These are phyloP conservation scores for Plectosphaerella sp. DNA, from an alignment of 2,329 filamentous ascomycete genomes.

Conservation along the genomic window DNA sequence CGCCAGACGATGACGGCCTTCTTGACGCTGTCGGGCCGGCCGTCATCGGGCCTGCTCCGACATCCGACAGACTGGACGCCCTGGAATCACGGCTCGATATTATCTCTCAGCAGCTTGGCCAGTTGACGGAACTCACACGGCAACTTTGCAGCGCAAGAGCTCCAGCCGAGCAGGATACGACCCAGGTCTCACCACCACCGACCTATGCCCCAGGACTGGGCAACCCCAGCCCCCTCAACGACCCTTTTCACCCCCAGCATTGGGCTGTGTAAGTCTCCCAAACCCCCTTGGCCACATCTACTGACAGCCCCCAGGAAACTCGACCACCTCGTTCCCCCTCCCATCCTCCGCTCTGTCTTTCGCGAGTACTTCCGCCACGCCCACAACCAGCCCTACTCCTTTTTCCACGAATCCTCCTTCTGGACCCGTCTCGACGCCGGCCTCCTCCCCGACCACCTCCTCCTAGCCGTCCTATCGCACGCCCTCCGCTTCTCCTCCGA, in stretches of 20 bases:
- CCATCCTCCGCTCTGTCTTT: slow-evolving; percentile 8
- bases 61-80: background rate
- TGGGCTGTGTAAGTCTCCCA: background rate
- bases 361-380: slow-evolving; percentile 26
- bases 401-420: slow-evolving; percentile 28
- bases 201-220: too few species aligned
- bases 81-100: background rate
- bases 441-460: background rate
- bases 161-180: background rate
- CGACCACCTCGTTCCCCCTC: background rate
- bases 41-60: too few species aligned
- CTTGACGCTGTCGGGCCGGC: too few species aligned
- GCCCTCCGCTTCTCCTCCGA: background rate
- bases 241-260: background rate
- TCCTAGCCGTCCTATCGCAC: background rate
- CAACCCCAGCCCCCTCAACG: background rate
- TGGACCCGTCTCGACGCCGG: slow-evolving; percentile 17
- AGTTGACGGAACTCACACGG: background rate
- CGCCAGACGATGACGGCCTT: background rate
- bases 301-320: background rate
- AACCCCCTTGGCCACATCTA: too few species aligned
- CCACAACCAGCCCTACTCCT: slow-evolving; percentile 32
- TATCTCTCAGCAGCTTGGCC: background rate
- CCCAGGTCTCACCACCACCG: background rate
- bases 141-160: background rate